These are phyloP conservation scores for Penicillium janthinellum DNA, from an alignment of 2,329 filamentous ascomycete species.

Conservation along the genomic window DNA sequence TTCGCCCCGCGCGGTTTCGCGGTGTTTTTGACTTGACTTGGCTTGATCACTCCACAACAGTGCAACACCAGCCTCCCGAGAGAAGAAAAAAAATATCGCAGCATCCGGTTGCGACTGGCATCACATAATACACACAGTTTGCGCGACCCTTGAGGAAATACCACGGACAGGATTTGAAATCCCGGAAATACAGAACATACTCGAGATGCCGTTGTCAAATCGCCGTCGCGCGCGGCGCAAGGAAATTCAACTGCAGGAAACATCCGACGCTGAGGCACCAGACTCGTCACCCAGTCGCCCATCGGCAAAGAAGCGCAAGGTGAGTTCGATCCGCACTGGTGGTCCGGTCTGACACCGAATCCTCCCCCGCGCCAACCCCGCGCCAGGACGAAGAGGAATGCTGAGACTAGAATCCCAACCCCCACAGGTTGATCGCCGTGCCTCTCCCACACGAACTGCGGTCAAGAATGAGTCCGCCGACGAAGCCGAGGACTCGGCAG, in stretches of 20 bases:
- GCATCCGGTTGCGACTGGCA: not conserved
- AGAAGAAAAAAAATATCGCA: slow-evolving; percentile 2
- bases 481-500: slow-evolving; percentile 44
- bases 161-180: not conserved
- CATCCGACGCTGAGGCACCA: slow-evolving; percentile 48
- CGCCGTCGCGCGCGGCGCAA: slow-evolving; percentile 50
- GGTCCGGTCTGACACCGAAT: slow-evolving; percentile 14
- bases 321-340: slow-evolving; percentile 27
- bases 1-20: slow-evolving; percentile 14
- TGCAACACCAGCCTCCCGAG: slow-evolving; percentile 10
- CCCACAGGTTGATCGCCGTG: slow-evolving; percentile 37
- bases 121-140: not conserved
- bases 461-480: slow-evolving; percentile 44
- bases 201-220: slow-evolving; percentile 47
- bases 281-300: slow-evolving; percentile 52
- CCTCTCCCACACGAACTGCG: slow-evolving; percentile 34
- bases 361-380: slow-evolving; percentile 2
- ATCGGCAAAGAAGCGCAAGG: slow-evolving; percentile 53
- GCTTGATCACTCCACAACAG: slow-evolving; percentile 7
- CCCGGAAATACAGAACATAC: not conserved
- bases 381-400: slow-evolving; percentile 9
- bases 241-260: slow-evolving; percentile 48
- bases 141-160: not conserved
- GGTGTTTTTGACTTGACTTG: slow-evolving; percentile 6
- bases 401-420: slow-evolving; percentile 17